These are phyloP conservation scores for Apiospora hydei DNA, from an alignment of 2,329 filamentous ascomycete species.

Conservation along the genomic window DNA sequence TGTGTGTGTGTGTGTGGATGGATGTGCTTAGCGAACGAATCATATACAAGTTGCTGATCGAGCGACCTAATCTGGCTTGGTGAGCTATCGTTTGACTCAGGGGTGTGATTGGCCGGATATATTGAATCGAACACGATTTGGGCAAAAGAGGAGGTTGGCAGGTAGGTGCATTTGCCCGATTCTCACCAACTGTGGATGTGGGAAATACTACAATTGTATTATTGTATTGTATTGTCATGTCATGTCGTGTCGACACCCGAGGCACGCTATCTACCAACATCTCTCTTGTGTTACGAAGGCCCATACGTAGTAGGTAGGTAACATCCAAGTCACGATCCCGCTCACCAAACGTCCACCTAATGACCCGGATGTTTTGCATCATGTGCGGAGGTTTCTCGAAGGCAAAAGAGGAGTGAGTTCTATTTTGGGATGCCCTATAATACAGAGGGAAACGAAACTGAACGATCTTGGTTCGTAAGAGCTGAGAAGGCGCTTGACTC, in stretches of 20 bases:
- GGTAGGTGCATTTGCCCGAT: constrained; percentile 7
- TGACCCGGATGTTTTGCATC: constrained; percentile 1
- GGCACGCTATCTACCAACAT: background rate
- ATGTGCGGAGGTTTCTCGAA: background rate
- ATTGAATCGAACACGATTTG: constrained; percentile 7
- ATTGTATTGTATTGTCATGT: background rate
- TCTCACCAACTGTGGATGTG: background rate
- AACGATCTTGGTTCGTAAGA: background rate
- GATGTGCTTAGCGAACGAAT: constrained; percentile 10
- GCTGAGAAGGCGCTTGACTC: constrained; percentile 17
- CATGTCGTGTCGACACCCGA: background rate
- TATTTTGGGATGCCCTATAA: constrained; percentile 2
- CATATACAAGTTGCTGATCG: constrained; percentile 3
- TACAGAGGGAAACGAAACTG: background rate
- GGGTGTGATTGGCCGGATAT: constrained; percentile 11
- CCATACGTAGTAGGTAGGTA: background rate
- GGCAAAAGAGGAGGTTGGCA: constrained; percentile 8
- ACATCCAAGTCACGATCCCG: background rate
- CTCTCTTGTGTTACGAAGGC: background rate
- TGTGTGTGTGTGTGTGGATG: background rate
- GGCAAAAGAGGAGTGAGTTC: background rate
- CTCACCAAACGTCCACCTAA: background rate
- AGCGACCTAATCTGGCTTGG: constrained; percentile 1
- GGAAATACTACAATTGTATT: background rate
- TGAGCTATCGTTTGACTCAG: background rate